Percentiles rank a stretch among this genome's conserved stretches.
phyloP scores from a whole-genome alignment of 75 land plant species.

The Selaginella moellendorffii region DNA sequence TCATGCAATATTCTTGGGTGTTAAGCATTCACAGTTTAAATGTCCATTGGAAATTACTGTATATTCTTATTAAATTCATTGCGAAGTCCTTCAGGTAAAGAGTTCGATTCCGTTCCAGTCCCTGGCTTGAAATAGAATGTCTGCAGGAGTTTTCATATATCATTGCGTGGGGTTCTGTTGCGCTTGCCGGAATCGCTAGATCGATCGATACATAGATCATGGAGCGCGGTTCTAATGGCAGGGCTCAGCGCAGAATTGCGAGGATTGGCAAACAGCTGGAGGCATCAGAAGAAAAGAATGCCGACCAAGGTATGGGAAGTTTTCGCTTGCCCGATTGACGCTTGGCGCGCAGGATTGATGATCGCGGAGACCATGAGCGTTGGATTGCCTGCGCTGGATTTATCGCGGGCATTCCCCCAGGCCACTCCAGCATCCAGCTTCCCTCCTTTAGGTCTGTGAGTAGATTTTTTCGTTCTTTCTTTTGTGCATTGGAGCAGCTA shows the following conservation, averaged over 20 bases:
- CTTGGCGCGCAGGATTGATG: neutral
- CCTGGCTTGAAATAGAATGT: too few relatives aligned
- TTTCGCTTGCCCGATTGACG: neutral
- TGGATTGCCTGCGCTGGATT: conserved; percentile 43
- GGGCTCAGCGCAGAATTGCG: neutral
- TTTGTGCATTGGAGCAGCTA: neutral
- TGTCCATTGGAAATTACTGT: too few relatives aligned
- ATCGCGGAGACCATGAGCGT: conserved; percentile 13
- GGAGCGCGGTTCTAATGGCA: too few relatives aligned
- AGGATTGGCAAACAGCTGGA: neutral
- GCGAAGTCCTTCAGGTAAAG: too few relatives aligned
- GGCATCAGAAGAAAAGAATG: neutral
- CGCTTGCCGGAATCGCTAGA: too few relatives aligned
- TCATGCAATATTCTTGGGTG: too few relatives aligned
- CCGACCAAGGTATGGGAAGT: neutral
- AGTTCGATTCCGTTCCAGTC: too few relatives aligned
- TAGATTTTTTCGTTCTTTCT: neutral
- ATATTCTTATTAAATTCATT: too few relatives aligned
- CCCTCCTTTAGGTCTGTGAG: conserved; percentile 37
- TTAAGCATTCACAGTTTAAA: too few relatives aligned
- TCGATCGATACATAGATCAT: too few relatives aligned
- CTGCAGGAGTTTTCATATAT: too few relatives aligned
- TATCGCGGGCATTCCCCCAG: conserved; percentile 64
- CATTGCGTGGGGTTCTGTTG: too few relatives aligned
- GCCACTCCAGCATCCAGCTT: conserved; percentile 65